Percentiles rank a stretch among this genome's conserved stretches.
These are phyloP conservation scores for Citrus cavaleriei DNA, from an alignment of 345 rosid genomes.

Conservation along the genomic window DNA sequence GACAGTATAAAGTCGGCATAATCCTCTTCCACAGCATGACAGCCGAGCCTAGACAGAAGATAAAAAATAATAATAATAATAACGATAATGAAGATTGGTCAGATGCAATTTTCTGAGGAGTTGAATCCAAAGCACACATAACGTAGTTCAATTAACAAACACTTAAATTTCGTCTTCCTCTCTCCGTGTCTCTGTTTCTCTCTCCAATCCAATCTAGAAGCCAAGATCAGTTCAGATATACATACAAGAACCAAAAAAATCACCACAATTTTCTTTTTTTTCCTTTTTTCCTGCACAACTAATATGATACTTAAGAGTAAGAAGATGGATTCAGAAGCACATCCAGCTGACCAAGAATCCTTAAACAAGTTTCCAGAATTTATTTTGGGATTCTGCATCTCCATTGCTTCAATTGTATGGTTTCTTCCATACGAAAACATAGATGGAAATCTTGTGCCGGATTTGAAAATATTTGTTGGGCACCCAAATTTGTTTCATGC, in stretches of 20 bases:
- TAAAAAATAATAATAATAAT: no score
- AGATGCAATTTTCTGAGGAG: background rate
- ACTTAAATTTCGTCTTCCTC: background rate
- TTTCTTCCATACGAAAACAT: background rate
- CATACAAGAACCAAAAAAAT: background rate
- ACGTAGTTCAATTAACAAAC: background rate
- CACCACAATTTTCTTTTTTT: background rate
- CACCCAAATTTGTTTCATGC: background rate
- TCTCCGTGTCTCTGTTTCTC: background rate
- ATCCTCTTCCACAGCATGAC: no score
- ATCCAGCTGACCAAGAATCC: no score
- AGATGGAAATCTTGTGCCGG: background rate
- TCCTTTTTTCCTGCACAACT: background rate
- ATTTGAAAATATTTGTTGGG: background rate
- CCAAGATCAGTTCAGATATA: background rate
- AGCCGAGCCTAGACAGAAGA: no score
- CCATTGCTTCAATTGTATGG: background rate
- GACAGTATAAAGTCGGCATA: no score
- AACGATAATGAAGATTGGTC: background rate
- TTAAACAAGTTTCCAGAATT: background rate
- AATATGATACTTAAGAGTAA: no score
- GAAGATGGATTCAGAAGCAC: no score
- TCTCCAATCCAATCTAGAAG: background rate
- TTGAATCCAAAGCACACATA: background rate
- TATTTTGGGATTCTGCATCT: background rate